Percentiles rank a stretch among this genome's conserved stretches.
These are phyloP conservation scores for Boeremia exigua DNA, from an alignment of 2,329 filamentous ascomycete genomes.

Conservation along the genomic window DNA sequence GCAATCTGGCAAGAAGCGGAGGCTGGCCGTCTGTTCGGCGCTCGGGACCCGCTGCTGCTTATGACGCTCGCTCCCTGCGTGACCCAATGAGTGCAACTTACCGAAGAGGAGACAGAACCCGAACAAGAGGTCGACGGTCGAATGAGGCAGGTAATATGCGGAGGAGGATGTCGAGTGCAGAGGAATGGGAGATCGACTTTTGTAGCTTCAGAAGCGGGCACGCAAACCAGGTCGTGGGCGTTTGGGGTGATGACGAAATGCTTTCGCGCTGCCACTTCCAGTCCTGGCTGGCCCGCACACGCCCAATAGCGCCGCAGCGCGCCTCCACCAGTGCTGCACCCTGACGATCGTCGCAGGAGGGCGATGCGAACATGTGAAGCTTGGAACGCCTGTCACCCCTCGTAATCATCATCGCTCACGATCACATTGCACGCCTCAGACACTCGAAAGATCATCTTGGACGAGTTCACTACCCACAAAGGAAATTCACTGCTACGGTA, in stretches of 20 bases:
- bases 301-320: slow-evolving; percentile 29
- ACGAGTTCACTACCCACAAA: slow-evolving; percentile 36
- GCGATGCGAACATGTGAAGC: slow-evolving; percentile 19
- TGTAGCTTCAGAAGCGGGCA: slow-evolving; percentile 35
- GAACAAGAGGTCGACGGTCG: slow-evolving; percentile 1
- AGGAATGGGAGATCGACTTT: slow-evolving; percentile 21
- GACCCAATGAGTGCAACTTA: slow-evolving; percentile 35
- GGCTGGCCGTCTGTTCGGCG: slow-evolving; percentile 35
- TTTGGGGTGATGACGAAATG: slow-evolving; percentile 47
- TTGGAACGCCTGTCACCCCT: slow-evolving; percentile 3
- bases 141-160: slow-evolving; percentile 8
- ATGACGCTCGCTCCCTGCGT: slow-evolving; percentile 36
- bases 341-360: slow-evolving; percentile 33
- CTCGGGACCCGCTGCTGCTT: slow-evolving; percentile 36
- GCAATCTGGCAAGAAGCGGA: slow-evolving; percentile 46
- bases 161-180: slow-evolving; percentile 10
- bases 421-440: neutral
- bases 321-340: slow-evolving; percentile 24
- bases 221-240: slow-evolving; percentile 38
- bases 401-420: neutral
- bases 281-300: slow-evolving; percentile 29
- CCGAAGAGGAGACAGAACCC: slow-evolving; percentile 28
- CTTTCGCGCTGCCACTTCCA: slow-evolving; percentile 26
- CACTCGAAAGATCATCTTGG: neutral
- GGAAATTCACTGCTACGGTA: slow-evolving; percentile 50